phyloP scores from a whole-genome alignment of 1,284 basidiomycete genomes.

The Ceratobasidium sp. region DNA sequence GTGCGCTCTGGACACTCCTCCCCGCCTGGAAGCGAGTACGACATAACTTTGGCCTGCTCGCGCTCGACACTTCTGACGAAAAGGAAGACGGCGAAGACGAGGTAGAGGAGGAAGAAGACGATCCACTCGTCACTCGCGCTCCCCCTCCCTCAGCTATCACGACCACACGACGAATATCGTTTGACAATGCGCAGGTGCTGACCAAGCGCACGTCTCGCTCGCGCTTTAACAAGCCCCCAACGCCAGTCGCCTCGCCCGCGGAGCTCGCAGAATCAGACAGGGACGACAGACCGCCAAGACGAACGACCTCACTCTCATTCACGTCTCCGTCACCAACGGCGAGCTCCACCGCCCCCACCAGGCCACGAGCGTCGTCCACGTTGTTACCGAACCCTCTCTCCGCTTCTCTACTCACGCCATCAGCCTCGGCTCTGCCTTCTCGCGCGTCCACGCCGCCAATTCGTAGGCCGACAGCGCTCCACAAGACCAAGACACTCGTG shows the following conservation, averaged over 20 bases:
- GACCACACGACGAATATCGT: neutral
- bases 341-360: slow-evolving; percentile 45
- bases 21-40: slow-evolving; percentile 46
- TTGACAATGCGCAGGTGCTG: neutral
- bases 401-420: slow-evolving; percentile 47
- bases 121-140: slow-evolving; percentile 43
- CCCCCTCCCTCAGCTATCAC: neutral
- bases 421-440: slow-evolving; percentile 46
- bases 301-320: neutral
- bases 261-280: slow-evolving; percentile 39
- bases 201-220: slow-evolving; percentile 7
- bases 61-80: slow-evolving; percentile 49
- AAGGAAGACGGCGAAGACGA: slow-evolving; percentile 53
- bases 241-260: slow-evolving; percentile 1
- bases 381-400: slow-evolving; percentile 48
- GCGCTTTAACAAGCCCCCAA: slow-evolving; percentile 18
- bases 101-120: slow-evolving; percentile 50
- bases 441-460: slow-evolving; percentile 60
- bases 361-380: slow-evolving; percentile 18
- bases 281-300: slow-evolving; percentile 39
- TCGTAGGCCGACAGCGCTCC: slow-evolving; percentile 69
- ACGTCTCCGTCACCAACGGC: slow-evolving; percentile 35
- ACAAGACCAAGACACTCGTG: slow-evolving; percentile 88
- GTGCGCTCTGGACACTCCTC: slow-evolving; percentile 57
- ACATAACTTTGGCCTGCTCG: slow-evolving; percentile 40